A percentile compares a stretch with the other conserved stretches of the same genome.
phyloP scores from a whole-genome alignment of 1,284 basidiomycete genomes.

The Tausonia pullulans region DNA sequence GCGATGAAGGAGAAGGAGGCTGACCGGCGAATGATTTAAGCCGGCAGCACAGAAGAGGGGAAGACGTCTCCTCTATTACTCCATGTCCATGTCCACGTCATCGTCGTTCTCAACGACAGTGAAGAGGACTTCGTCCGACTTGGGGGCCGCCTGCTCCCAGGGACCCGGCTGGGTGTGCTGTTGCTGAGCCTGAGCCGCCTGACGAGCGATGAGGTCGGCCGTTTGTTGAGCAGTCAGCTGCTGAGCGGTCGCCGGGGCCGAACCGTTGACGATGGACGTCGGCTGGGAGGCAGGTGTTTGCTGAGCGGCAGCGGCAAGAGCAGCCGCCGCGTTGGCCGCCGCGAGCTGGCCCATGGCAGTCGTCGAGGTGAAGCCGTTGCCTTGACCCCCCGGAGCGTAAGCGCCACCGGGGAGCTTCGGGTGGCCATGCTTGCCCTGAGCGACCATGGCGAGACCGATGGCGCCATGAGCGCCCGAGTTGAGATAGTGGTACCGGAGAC shows the following conservation, averaged over 20 bases:
- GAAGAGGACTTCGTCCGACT: constrained; percentile 13
- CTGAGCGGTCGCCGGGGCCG: background rate
- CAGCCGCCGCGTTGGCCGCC: background rate
- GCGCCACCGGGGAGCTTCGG: constrained; percentile 19
- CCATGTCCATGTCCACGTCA: constrained; percentile 17
- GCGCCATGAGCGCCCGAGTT: constrained; percentile 92
- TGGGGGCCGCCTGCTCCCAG: background rate
- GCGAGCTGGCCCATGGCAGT: background rate
- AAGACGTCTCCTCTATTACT: background rate
- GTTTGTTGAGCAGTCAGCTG: background rate
- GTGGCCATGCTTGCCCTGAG: constrained; percentile 60
- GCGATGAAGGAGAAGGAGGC: background rate
- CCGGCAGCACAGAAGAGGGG: too few relatives aligned
- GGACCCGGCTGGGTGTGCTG: background rate
- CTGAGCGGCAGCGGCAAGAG: background rate
- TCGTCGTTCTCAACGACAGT: constrained; percentile 7
- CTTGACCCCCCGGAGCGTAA: background rate
- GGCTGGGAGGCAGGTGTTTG: background rate
- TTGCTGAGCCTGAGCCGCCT: background rate
- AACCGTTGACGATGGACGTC: background rate
- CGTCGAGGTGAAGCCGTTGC: background rate
- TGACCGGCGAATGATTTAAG: background rate
- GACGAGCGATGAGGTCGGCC: background rate
- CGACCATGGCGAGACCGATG: constrained; percentile 68
- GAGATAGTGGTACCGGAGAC: constrained; percentile 39